phyloP scores from a whole-genome alignment of 768 basidiomycete genomes.

The Auriscalpium vulgare region DNA sequence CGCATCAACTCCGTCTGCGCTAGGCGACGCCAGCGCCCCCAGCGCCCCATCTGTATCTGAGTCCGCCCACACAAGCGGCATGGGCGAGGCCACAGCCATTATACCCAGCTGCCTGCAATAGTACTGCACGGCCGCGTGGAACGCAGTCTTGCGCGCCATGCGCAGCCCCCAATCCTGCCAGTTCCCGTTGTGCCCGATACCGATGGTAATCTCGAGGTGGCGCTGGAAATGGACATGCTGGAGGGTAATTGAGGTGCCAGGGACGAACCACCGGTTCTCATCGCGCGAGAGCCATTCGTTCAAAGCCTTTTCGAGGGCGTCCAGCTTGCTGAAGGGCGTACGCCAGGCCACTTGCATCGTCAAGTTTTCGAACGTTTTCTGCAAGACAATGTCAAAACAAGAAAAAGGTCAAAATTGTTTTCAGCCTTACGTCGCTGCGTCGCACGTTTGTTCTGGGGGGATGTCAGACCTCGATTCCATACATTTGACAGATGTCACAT shows the following conservation, averaged over 20 bases:
- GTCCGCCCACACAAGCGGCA: constrained; percentile 46
- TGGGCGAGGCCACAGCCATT: constrained; percentile 46
- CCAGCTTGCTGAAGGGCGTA: constrained; percentile 64
- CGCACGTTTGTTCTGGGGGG: constrained; percentile 55
- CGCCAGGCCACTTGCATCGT: constrained; percentile 72
- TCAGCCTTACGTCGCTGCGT: constrained; percentile 49
- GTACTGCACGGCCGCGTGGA: constrained; percentile 70
- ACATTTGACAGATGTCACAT: background rate
- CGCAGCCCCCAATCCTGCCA: constrained; percentile 60
- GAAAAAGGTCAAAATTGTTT: background rate
- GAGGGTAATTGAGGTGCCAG: constrained; percentile 53
- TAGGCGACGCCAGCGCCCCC: background rate
- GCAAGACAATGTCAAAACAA: constrained; percentile 1
- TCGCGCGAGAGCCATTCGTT: constrained; percentile 76
- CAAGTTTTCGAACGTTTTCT: constrained; percentile 62
- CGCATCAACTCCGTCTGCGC: background rate
- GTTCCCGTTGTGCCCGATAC: constrained; percentile 45
- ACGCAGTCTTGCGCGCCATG: constrained; percentile 59
- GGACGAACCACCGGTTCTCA: constrained; percentile 72
- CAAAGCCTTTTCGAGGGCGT: constrained; percentile 55
- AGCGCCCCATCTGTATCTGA: constrained; percentile 15
- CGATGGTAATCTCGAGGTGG: constrained; percentile 61
- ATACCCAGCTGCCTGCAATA: constrained; percentile 68
- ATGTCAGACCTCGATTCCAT: background rate
- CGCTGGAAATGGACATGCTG: constrained; percentile 61